Conservation (phyloP, 2,329 filamentous ascomycete species). For the Epichloe hybrida region DNA sequence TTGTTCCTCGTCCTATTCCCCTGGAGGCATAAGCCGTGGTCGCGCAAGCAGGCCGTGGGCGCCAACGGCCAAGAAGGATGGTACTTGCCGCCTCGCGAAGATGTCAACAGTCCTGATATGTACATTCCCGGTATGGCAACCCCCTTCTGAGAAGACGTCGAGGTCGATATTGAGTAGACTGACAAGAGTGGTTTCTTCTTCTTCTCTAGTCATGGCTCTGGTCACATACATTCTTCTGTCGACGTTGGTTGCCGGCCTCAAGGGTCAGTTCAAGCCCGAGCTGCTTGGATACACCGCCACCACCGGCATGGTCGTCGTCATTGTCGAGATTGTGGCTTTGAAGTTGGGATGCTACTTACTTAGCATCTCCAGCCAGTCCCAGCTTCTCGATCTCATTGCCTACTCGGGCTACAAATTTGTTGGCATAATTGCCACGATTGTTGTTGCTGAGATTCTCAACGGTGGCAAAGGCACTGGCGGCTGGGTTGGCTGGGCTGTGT, state of each 20-base stretch:
- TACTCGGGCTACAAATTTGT: conserved; percentile 99
- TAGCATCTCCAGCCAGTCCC: conserved; percentile 85
- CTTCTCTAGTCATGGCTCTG: conserved; percentile 64
- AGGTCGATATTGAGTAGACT: conserved; percentile 6
- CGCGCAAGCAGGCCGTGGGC: conserved; percentile 67
- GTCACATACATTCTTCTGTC: conserved; percentile 95
- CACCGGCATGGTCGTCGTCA: conserved; percentile 67
- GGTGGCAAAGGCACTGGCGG: conserved; percentile 71
- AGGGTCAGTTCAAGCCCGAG: conserved; percentile 87
- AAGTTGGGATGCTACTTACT: conserved; percentile 90
- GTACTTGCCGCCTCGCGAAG: conserved; percentile 86
- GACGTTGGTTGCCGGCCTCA: conserved; percentile 76
- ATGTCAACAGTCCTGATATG: conserved; percentile 97
- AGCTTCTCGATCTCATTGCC: conserved; percentile 84
- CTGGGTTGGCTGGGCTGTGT: conserved; percentile 79
- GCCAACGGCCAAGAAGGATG: conserved; percentile 57
- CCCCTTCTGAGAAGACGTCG: background rate
- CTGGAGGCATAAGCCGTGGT: conserved; percentile 97
- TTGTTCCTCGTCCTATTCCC: conserved; percentile 88
- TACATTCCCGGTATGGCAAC: conserved; percentile 62
- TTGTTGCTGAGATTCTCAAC: conserved; percentile 64
- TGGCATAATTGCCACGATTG: conserved; percentile 81
- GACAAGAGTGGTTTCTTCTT: conserved; percentile 4
- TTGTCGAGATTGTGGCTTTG: conserved; percentile 78
- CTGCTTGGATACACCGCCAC: conserved; percentile 81